Conservation (phyloP, 2,329 filamentous ascomycete species). For the Fusarium temperatum region DNA sequence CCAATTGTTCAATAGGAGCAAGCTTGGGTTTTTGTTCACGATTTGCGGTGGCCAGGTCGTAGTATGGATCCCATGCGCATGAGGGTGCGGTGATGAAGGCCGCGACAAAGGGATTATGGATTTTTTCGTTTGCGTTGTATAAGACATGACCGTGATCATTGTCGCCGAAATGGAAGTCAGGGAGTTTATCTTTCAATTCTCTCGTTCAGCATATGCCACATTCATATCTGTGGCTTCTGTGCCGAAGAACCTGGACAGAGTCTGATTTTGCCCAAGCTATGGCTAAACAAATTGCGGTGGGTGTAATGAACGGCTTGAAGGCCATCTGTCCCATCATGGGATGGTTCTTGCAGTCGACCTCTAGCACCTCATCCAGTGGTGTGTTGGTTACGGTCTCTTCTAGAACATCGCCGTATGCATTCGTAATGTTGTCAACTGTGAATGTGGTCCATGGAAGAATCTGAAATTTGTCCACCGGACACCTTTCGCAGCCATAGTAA, state of each 20-base stretch:
- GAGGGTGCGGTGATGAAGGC: not conserved
- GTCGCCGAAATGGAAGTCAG: not conserved
- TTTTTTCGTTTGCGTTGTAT: not conserved
- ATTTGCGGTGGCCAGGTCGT: not conserved
- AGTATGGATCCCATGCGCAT: not conserved
- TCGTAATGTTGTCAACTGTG: not conserved
- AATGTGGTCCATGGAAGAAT: not conserved
- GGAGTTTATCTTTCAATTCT: not conserved
- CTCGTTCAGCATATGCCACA: not conserved
- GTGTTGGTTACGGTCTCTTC: too few species aligned
- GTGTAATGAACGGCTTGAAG: not conserved
- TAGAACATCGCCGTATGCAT: not conserved
- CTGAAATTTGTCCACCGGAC: not conserved
- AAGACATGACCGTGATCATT: not conserved
- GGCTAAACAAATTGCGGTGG: not conserved
- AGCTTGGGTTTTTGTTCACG: not conserved
- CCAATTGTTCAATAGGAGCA: not conserved
- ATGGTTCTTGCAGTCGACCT: not conserved
- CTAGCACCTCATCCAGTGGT: not conserved
- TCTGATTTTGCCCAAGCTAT: rapidly evolving
- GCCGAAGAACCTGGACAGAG: not conserved
- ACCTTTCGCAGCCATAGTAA: not conserved
- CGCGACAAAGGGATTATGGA: not conserved
- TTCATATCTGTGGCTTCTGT: not conserved
- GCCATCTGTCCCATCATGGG: not conserved